Percentiles rank a stretch among this genome's conserved stretches.
Evolutionary conservation across 1,284 basidiomycete genomes (phyloP).

Genomic region (Leccinum griseonigrum): DNA sequence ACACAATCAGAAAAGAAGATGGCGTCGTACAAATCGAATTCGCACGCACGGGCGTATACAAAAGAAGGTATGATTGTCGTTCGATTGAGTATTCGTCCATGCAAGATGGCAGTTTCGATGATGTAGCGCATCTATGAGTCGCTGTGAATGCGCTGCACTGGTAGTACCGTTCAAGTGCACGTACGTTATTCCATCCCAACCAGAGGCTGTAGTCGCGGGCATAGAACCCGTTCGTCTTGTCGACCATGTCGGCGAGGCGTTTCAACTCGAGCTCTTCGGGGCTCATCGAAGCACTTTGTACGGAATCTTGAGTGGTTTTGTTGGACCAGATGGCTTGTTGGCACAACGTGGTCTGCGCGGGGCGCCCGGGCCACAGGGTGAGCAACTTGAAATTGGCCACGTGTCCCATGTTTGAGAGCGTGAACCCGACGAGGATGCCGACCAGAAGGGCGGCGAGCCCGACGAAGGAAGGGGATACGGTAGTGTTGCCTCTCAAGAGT

Average conservation of each 20-base stretch:
- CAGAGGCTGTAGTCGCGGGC: slow-evolving; percentile 35
- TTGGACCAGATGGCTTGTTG: slow-evolving; percentile 21
- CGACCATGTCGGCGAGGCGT: slow-evolving; percentile 22
- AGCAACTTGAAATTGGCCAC: slow-evolving; percentile 21
- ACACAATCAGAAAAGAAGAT: neutral
- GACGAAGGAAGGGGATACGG: slow-evolving; percentile 8
- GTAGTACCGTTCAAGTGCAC: neutral
- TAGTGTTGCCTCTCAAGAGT: neutral
- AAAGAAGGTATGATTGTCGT: slow-evolving; percentile 40
- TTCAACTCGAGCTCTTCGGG: slow-evolving; percentile 13
- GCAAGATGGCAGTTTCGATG: slow-evolving; percentile 38
- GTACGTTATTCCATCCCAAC: slow-evolving; percentile 36
- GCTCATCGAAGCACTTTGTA: neutral
- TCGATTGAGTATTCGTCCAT: slow-evolving; percentile 37
- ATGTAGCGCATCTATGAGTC: slow-evolving; percentile 37
- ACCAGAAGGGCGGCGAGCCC: slow-evolving; percentile 15
- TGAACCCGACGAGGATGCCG: slow-evolving; percentile 27
- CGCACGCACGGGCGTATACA: slow-evolving; percentile 42
- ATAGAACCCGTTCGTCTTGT: slow-evolving; percentile 33
- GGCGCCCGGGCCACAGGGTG: slow-evolving; percentile 9
- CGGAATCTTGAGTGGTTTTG: neutral
- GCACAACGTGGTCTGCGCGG: slow-evolving; percentile 10
- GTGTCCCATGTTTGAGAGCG: slow-evolving; percentile 20
- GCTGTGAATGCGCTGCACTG: slow-evolving; percentile 3
- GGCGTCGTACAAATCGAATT: slow-evolving; percentile 32